Evolutionary conservation across 768 basidiomycete genomes (phyloP).

Genomic region (Boletus reticulatus): DNA sequence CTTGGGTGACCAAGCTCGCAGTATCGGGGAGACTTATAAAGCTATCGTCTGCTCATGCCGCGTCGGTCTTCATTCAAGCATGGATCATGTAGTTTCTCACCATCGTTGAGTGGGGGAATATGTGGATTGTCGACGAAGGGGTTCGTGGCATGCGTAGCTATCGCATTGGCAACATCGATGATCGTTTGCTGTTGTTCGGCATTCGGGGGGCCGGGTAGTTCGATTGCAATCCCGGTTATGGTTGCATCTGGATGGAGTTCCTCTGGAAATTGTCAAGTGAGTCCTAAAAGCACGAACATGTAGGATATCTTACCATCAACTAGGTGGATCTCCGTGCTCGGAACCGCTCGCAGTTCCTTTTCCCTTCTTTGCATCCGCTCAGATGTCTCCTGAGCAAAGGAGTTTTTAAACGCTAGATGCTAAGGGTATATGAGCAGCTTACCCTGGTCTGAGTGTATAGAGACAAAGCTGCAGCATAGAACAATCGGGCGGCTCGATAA

Average conservation of each 20-base stretch:
- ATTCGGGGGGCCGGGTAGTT: not conserved
- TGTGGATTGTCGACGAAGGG: not conserved
- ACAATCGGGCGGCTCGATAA: not conserved
- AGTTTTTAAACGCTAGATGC: too few relatives aligned
- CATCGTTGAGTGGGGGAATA: not conserved
- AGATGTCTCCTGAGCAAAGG: not conserved
- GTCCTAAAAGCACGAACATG: too few relatives aligned
- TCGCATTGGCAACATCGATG: not conserved
- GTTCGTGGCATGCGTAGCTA: not conserved
- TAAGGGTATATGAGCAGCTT: too few relatives aligned
- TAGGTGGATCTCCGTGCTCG: not conserved
- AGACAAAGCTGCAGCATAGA: not conserved
- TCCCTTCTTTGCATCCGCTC: constrained; percentile 7
- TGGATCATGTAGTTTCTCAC: not conserved
- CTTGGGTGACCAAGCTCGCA: not conserved
- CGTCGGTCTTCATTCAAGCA: too few relatives aligned
- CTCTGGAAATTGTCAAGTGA: not conserved
- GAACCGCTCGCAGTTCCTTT: not conserved
- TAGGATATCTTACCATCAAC: not conserved
- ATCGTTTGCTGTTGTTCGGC: not conserved
- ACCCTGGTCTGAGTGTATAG: not conserved
- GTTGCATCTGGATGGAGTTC: not conserved
- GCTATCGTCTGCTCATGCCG: not conserved
- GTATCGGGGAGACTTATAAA: not conserved
- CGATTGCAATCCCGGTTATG: not conserved